Evolutionary conservation across 345 rosid species (phyloP), one percentile per base, ranked within the genome.

Genomic region (Populus deltoides): DNA sequence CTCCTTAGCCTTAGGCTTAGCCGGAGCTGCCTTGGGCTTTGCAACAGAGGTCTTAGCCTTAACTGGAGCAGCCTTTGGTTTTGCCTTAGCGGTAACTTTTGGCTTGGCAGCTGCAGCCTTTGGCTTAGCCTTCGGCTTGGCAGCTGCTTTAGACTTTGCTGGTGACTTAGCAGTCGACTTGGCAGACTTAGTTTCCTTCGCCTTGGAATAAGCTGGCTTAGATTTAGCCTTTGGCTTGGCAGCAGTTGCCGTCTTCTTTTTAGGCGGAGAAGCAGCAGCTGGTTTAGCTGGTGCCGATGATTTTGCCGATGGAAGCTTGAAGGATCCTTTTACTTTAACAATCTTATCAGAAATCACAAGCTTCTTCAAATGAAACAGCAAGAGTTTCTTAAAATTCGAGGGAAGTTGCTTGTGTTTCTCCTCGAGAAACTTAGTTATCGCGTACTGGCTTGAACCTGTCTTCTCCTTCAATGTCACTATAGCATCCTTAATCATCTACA

Each of bases 381-480:
- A 13, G n/a, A 94, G 81, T 89, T 92, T 94, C 89, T 82, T 90
- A 36, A 92, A 91, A 53, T 77, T 87, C 0, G 86, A 55, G 1
- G 97, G 97, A 25, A 94, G 81, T 7, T 88, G 79, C 78, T 91
- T 91, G 3, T 94, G 90, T 79, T 91, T 94, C 86, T 88, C 97
- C 38, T 94, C 98, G 0, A 92, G 86, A 81, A 89, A 92, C 78
- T 92, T 92, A 33, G 93, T 81, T 77, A 94, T 94, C 45, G 98
- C 98, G 71, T 90, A 86, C 83, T 92, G 97, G 65, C 98, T 94
- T 45, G 98, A 94, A 71, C 98, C 98, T 6, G 87, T 91, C 85
- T 84, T 94, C 83, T 94, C 98, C 80, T 94, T 92, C 86, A 94
- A 71, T 9, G 90, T 84, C 22, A 82, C 78, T 12, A 94, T 91